Conservation (phyloP, 371 early-diverging fungal genomes). For the Chytridium lagenaria region DNA sequence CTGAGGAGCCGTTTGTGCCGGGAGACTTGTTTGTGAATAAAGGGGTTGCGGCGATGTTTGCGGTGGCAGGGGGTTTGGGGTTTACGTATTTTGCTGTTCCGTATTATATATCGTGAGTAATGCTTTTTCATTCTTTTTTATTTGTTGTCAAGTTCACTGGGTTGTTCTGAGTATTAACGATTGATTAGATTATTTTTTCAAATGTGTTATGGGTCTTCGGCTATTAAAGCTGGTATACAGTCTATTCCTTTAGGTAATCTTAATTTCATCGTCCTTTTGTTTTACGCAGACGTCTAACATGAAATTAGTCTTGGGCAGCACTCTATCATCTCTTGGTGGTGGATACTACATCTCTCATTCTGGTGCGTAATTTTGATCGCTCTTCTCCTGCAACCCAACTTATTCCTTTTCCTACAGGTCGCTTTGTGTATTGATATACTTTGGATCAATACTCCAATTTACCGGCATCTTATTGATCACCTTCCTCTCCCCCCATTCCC, state of each 20-base stretch:
- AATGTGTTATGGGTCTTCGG: conserved; percentile 8
- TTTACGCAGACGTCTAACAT: not conserved
- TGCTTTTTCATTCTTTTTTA: not conserved
- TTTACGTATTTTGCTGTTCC: conserved; percentile 3
- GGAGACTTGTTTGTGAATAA: conserved; percentile 9
- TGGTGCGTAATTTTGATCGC: not conserved
- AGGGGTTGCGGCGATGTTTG: conserved; percentile 6
- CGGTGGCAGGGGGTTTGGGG: not conserved
- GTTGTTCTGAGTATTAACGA: not conserved
- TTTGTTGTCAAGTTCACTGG: not conserved
- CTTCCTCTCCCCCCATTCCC: conserved; percentile 52
- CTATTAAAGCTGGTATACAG: conserved; percentile 6
- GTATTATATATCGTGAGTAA: conserved; percentile 26
- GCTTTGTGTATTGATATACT: conserved; percentile 55
- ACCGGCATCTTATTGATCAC: conserved; percentile 55
- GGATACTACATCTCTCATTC: conserved; percentile 60
- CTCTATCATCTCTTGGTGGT: conserved; percentile 25
- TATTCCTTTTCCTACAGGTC: conserved; percentile 51
- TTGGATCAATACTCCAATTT: conserved; percentile 50
- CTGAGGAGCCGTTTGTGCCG: conserved; percentile 19
- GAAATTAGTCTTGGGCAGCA: not conserved
- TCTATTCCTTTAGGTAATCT: conserved; percentile 9
- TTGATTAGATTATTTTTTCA: conserved; percentile 22
- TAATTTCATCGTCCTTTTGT: no score
- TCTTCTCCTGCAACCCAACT: not conserved